Evolutionary conservation across 2,329 filamentous ascomycete species (phyloP), one percentile per base, ranked within the genome.

Genomic region (Colletotrichum eremochloae): DNA sequence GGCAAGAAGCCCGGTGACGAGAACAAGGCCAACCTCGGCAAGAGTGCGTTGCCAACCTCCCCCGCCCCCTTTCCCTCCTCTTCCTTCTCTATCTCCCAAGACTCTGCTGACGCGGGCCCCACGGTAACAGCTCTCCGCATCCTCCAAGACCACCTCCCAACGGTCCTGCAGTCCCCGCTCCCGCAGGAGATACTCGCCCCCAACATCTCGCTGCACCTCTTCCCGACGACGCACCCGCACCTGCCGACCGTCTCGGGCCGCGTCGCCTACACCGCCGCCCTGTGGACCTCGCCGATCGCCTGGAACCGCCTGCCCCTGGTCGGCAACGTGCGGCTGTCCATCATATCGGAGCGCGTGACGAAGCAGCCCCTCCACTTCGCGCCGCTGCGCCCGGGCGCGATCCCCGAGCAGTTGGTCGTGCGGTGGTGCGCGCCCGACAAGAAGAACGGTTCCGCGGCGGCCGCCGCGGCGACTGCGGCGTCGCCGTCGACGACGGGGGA

Each of bases 211-310:
- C 89, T 93, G 53, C 89, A 91, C 79, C 89, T 93, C 75, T 93
- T 93, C 80, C 91, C 91, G 48, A 90, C 90, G 38, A 96, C 94
- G 0, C 94, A 97, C 78, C 94, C 93, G 3, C 93, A 96, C 80
- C 93, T 99, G 3, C 96, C 96, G 44, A 93, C 91, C n/a, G 96
- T 98, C 52, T 94, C 94, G 38, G 96, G 96, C 64, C 91, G 93
- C 58, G 93, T 98, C 46, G 93, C 94, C 60, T 99, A 99, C 81
- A 93, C 93, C 46, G 74, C 96, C 24, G 96, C 96, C 3, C 86
- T 99, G 48, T 98, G 95, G 95, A 98, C 96, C 0, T 95, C 95
- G 0, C 96, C 96, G 0, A 92, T 99, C 63, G 96, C 95, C 40
- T 99, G 96, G 96, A 97, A 97, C 78, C 91, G 94, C 38, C 88